Conservation (phyloP, 805 yeast genomes). For the Candida namnaoensis region DNA sequence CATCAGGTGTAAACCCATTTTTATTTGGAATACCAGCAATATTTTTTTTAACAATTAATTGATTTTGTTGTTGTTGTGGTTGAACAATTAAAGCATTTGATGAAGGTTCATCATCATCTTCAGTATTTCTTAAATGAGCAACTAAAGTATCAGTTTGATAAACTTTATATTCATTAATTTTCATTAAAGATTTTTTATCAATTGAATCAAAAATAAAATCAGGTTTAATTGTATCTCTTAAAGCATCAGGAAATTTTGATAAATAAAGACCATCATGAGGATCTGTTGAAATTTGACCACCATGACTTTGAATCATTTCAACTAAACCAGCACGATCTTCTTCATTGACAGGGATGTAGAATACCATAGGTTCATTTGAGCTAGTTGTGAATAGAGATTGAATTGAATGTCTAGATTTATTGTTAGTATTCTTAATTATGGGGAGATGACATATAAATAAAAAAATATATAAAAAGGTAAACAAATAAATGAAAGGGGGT, state of each 20-base stretch:
- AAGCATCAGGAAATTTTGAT: conserved; percentile 10
- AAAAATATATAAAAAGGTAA: too few species aligned
- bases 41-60: background rate
- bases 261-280: conserved; percentile 6
- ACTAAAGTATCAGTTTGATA: background rate
- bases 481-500: too few species aligned
- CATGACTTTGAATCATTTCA: conserved; percentile 6
- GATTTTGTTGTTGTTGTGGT: too few species aligned
- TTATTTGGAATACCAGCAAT: conserved; percentile 15
- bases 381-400: conserved; percentile 1
- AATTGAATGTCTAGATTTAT: background rate
- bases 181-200: conserved; percentile 5
- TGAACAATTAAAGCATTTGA: background rate
- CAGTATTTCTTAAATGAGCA: background rate
- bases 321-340: conserved; percentile 8
- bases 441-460: too few species aligned
- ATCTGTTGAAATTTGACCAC: conserved; percentile 12
- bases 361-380: conserved; percentile 6
- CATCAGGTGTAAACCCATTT: conserved; percentile 50
- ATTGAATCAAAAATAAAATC: conserved; percentile 12
- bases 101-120: background rate
- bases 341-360: conserved; percentile 13
- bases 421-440: background rate
- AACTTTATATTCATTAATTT: conserved; percentile 8
- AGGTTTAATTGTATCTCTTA: conserved; percentile 12